Evolutionary conservation across 2,329 filamentous ascomycete genomes (phyloP).

Genomic region (Aspergillus sp.): DNA sequence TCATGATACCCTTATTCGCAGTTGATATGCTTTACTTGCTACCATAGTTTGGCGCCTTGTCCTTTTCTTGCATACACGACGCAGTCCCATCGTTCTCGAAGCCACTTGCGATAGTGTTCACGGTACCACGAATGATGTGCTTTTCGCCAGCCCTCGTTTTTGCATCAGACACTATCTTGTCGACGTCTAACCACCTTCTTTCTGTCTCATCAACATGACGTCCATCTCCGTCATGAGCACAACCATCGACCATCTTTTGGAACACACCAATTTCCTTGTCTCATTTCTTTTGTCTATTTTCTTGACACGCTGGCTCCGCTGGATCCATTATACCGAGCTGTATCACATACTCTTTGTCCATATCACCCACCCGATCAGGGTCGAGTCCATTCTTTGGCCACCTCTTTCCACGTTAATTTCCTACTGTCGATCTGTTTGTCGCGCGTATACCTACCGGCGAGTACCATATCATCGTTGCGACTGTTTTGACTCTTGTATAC

Average conservation of each 20-base stretch:
- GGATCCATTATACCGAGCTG: background rate
- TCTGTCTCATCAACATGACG: conserved; percentile 9
- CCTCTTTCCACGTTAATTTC: conserved; percentile 6
- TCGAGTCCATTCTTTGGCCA: background rate
- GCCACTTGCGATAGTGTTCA: conserved; percentile 23
- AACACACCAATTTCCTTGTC: conserved; percentile 9
- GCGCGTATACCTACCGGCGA: background rate
- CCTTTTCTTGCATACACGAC: conserved; percentile 16
- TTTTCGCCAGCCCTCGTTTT: conserved; percentile 7
- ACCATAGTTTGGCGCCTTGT: conserved; percentile 13
- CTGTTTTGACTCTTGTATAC: conserved; percentile 1
- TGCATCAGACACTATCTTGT: background rate
- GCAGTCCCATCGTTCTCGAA: conserved; percentile 14
- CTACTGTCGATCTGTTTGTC: background rate
- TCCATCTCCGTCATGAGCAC: conserved; percentile 14
- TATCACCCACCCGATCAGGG: background rate
- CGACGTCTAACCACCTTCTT: background rate
- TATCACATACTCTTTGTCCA: background rate
- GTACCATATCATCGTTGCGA: background rate
- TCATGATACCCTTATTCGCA: conserved; percentile 22
- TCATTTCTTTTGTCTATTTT: conserved; percentile 4
- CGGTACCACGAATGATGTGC: conserved; percentile 35
- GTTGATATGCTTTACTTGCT: conserved; percentile 15
- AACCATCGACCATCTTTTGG: conserved; percentile 16
- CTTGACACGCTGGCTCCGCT: no score